A percentile compares a stretch with the other conserved stretches of the same genome.
phyloP scores from a whole-genome alignment of 768 basidiomycete species.

The Pleurotus pulmonarius region DNA sequence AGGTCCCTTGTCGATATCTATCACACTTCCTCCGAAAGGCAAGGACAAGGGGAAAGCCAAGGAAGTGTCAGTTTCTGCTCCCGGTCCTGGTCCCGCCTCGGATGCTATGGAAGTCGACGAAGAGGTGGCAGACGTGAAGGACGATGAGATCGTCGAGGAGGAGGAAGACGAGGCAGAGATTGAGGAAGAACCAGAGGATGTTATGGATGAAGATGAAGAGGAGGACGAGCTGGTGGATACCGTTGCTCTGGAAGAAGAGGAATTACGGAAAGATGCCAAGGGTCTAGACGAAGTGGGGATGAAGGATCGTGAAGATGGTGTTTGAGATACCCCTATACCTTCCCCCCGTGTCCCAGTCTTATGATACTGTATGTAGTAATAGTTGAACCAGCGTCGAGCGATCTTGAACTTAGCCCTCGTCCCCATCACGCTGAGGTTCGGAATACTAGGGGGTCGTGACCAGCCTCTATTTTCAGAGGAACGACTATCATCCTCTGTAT shows the following conservation, averaged over 20 bases:
- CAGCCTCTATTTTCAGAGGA: too few relatives aligned
- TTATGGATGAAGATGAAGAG: constrained; percentile 36
- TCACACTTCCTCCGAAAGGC: constrained; percentile 18
- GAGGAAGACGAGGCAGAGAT: constrained; percentile 28
- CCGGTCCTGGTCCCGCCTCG: constrained; percentile 19
- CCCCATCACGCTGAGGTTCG: too few relatives aligned
- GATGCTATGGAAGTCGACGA: constrained; percentile 30
- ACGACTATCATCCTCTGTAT: too few relatives aligned
- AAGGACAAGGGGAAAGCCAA: constrained; percentile 36
- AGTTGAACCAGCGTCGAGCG: too few relatives aligned
- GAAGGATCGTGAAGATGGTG: not conserved
- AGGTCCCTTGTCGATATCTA: constrained; percentile 9
- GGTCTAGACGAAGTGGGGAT: constrained; percentile 28
- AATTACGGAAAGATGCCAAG: constrained; percentile 31
- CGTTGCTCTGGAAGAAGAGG: constrained; percentile 42
- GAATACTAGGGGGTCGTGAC: too few relatives aligned
- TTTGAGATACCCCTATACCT: not conserved
- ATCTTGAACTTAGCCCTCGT: too few relatives aligned
- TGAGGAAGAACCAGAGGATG: constrained; percentile 34
- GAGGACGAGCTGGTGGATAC: constrained; percentile 37
- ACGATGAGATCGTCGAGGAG: constrained; percentile 21
- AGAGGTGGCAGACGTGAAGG: constrained; percentile 16
- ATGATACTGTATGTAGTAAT: too few relatives aligned
- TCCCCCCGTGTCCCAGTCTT: too few relatives aligned
- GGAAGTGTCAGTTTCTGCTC: not conserved